phyloP scores from a whole-genome alignment of 1,284 basidiomycete genomes.

The Marasmius fiardii region DNA sequence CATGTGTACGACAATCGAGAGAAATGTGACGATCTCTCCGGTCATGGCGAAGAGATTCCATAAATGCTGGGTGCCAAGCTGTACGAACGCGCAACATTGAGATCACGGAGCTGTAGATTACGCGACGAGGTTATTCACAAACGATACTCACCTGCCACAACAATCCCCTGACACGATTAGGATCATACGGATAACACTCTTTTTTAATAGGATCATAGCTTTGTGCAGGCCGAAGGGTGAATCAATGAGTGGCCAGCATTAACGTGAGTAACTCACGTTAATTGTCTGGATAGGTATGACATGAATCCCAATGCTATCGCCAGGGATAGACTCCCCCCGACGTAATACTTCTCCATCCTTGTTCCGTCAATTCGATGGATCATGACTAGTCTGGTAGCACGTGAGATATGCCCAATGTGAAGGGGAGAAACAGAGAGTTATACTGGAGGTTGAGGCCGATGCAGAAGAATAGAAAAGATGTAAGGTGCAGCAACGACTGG shows the following conservation, averaged over 20 bases:
- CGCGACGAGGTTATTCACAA: neutral
- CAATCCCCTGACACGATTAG: neutral
- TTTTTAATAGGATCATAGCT: neutral
- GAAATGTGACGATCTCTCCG: neutral
- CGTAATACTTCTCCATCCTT: neutral
- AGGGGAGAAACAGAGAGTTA: neutral
- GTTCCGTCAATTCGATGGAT: neutral
- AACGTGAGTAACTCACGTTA: neutral
- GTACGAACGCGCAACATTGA: too few relatives aligned
- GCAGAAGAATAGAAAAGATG: neutral
- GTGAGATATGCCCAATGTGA: neutral
- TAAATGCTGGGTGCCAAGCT: neutral
- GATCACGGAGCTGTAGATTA: neutral
- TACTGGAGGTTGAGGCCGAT: neutral
- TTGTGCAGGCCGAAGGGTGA: neutral
- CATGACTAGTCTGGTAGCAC: neutral
- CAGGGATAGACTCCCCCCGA: neutral
- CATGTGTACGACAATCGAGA: neutral
- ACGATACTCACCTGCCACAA: neutral
- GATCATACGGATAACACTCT: neutral
- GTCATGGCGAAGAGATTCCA: neutral
- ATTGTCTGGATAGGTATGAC: neutral
- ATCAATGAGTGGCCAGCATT: neutral
- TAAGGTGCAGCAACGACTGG: too few relatives aligned
- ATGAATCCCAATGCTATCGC: neutral